Evolutionary conservation across 305 asterid genomes (phyloP), one percentile per base, ranked within the genome.

Genomic region (Lippia alba): DNA sequence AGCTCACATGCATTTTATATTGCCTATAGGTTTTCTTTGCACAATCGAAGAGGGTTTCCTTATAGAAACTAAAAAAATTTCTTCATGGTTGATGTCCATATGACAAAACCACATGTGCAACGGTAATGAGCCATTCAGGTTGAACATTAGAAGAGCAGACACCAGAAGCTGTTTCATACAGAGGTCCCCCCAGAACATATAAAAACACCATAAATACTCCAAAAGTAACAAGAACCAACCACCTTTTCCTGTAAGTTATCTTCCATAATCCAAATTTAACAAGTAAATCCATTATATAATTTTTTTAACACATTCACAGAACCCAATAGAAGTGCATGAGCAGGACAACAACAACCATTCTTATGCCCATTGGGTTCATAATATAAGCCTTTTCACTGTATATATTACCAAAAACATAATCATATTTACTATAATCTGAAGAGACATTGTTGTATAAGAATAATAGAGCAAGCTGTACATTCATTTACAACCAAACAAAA

Each of bases 261-360:
- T 16, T 51, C 36, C 24, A 30, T 41, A 33, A 34, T 69, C 51
- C 45, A 59, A 64, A 24, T 64, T 41, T 30, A 14, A 1, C 59
- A 64, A 24, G 53, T 40, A 30, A 50, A 59, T 14, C 65, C 58
- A 51, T 41, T 32, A 64, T 30, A 65, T 41, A 8, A 32, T 65
- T 66, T 45, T 18, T 62, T 24, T 24, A 24, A 7, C 20, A 65
- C 15, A 44, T 20, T 40, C 34, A 54, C 17, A 18, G 64, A 51
- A 32, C 33, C 65, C 44, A 50, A 67, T 56, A 50, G 66, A 59
- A 19, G 44, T n/a, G 49, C 72, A 40, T 30, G 46, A 64, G 32
- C 48, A 68, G 69, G 34, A 59, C 12, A 24, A 59, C 12, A 66
- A 15, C 56, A 56, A 53, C 59, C 63, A 41, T 49, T 48, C 56